phyloP scores from a whole-genome alignment of 345 rosid genomes.

The Eutrema yunnanense region DNA sequence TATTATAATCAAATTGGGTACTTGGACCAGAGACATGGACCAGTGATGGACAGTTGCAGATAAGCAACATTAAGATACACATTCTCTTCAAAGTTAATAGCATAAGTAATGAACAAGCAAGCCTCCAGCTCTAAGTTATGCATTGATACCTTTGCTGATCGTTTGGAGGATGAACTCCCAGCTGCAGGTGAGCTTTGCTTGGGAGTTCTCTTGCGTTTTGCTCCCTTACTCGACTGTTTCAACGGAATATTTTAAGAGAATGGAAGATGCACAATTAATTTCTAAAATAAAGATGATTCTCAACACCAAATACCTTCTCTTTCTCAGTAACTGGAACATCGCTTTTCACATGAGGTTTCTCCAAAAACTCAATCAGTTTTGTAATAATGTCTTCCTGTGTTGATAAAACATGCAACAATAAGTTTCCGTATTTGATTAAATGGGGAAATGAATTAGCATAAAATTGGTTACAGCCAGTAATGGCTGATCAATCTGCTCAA shows the following conservation, averaged over 20 bases:
- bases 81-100: background rate
- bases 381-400: constrained; percentile 68
- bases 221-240: constrained; percentile 52
- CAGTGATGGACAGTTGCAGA: background rate
- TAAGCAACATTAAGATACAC: background rate
- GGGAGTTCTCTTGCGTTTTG: constrained; percentile 65
- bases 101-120: background rate
- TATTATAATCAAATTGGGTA: background rate
- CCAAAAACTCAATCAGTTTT: constrained; percentile 71
- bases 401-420: constrained; percentile 5
- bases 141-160: constrained; percentile 25
- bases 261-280: background rate
- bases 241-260: background rate
- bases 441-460: background rate
- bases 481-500: constrained; percentile 6
- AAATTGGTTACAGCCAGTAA: background rate
- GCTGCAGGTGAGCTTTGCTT: constrained; percentile 41
- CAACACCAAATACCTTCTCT: constrained; percentile 45
- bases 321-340: constrained; percentile 55
- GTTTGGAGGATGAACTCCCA: constrained; percentile 29
- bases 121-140: background rate
- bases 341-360: constrained; percentile 73
- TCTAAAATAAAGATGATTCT: background rate
- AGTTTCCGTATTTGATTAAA: background rate
- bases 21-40: background rate